Base-by-base conservation (phyloP, 768 basidiomycete genomes). In the Naganishia kalamii region DNA sequence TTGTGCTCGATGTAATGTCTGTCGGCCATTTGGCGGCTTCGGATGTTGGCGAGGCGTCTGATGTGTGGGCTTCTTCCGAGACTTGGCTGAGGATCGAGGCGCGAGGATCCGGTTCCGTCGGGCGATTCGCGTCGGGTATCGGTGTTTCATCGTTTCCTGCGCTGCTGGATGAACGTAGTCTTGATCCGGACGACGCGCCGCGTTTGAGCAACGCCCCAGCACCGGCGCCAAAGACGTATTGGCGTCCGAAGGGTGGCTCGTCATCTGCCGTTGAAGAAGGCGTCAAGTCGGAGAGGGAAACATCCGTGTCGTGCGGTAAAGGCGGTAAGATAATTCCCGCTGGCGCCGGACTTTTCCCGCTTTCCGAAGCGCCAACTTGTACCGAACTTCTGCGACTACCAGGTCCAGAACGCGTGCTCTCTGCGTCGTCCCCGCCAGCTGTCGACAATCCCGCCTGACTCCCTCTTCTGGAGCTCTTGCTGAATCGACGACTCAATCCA, bases 61-160 rank as follows among this genome's bases (percentile, higher is more conserved):
- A 57, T 6, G 15, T 35, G 19, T 23, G 33, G 21, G 21, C 35
- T 52, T 57, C 54, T 57, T 57, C 54, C 3, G 54, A 57, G 3
- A 57, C 54, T 57, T 57, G 54, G 23, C 54, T 57, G 54, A 57
- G 54, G 2, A 57, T 57, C 21, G 54, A 57, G n/a, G 40, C 23
- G 12, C 54, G 32, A 4, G 54, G 15, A 25, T 35, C 51, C 19
- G 25, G 29, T n/a, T 52, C 33, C 37, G 37, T 8, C 37, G 37
- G 37, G 10, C 17, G 37, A 8, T 47, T 10, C 11, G 17, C 48
- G 12, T 27, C 48, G 25, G 48, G 48, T 50, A 50, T 50, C 25
- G 48, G 21, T 47, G 46, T 8, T 19, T 47, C 46, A 17, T 21
- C 21, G n/a, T 25, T 52, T 52, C 27, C 50, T 11, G 12, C 50